Base-by-base conservation (phyloP, 192 early-diverging fungal genomes). In the Phlyctochytrium arcticum region DNA sequence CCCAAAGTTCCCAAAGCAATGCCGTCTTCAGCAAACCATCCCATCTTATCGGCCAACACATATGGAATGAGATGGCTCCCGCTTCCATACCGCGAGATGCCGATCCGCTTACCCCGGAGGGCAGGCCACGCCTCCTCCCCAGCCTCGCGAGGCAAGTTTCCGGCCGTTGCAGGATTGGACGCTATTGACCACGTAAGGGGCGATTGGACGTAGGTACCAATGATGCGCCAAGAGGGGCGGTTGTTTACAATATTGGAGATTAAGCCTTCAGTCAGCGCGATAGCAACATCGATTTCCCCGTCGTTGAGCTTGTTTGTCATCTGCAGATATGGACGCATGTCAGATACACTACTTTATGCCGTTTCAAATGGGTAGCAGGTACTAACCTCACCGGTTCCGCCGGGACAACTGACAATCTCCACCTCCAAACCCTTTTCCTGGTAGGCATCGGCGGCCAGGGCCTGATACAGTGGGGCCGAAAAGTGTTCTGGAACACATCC, bases 221-320 rank as follows among this genome's bases (percentile, higher is more conserved):
- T 78, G 42, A 96, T 84, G 42, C 82, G 76, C 60, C 90, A 81
- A 21, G 73, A 75, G 59, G 85, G 80, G 36, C 83, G 79, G 48
- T 68, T 46, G 68, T 71, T 57, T 27, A 61, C 65, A 17, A 75
- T 65, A 27, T 31, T 66, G 23, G 87, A 83, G 37, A 89, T 76
- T 3, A 90, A 66, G 0, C 93, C 93, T 68, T 96, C 93, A 0
- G 92, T 96, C 37, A 96, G 82, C 24, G 91, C 90, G 49, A 96
- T 88, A 31, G 90, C 90, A 21, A 92, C 65, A 71, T 96, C 90
- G 30, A 94, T 44, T 23, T 87, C 78, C 34, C 83, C 88, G 10
- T 78, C 75, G 42, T 78, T 73, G 32, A 96, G 81, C 74, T 79
- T 82, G 75, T 83, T 82, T 64, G 84, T 54, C 86, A 90, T 88